A percentile compares a stretch with the other conserved stretches of the same genome.
Evolutionary conservation across 257 asterid genomes (phyloP).

Genomic region (Solanum chaucha): DNA sequence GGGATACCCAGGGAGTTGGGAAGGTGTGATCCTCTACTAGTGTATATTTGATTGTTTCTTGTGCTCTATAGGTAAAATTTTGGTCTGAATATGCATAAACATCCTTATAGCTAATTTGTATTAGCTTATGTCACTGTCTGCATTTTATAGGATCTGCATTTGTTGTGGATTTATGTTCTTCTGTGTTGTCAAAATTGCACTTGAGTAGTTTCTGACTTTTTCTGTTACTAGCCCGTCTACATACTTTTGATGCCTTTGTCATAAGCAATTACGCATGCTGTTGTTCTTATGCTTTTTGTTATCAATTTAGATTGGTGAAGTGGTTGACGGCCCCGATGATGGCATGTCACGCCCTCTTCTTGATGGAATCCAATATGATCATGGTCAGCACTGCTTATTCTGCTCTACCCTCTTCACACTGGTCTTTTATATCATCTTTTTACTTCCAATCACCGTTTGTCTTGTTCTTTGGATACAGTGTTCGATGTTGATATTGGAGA

Average conservation of each 20-base stretch:
- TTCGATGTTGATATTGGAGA: slow-evolving; percentile 99
- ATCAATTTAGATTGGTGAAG: slow-evolving; percentile 82
- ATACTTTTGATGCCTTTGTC: neutral
- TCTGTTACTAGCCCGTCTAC: neutral
- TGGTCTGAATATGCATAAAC: neutral
- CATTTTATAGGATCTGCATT: neutral
- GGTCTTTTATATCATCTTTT: neutral
- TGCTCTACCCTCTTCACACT: slow-evolving; percentile 6
- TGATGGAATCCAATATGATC: slow-evolving; percentile 68
- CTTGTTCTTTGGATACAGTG: slow-evolving; percentile 36
- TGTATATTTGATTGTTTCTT: neutral
- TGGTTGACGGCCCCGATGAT: slow-evolving; percentile 91
- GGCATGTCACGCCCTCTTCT: slow-evolving; percentile 38
- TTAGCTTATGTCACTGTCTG: neutral
- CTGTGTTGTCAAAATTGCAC: neutral
- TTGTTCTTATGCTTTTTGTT: neutral
- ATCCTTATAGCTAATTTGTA: neutral
- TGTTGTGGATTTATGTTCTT: neutral
- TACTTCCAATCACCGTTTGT: slow-evolving; percentile 14
- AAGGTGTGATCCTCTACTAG: neutral
- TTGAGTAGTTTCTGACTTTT: neutral
- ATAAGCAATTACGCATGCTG: neutral
- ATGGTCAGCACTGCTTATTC: slow-evolving; percentile 43
- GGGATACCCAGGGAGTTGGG: neutral
- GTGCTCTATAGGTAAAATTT: neutral